These are phyloP conservation scores for Tulasnella sp. DNA, from an alignment of 768 basidiomycete species.

Conservation along the genomic window DNA sequence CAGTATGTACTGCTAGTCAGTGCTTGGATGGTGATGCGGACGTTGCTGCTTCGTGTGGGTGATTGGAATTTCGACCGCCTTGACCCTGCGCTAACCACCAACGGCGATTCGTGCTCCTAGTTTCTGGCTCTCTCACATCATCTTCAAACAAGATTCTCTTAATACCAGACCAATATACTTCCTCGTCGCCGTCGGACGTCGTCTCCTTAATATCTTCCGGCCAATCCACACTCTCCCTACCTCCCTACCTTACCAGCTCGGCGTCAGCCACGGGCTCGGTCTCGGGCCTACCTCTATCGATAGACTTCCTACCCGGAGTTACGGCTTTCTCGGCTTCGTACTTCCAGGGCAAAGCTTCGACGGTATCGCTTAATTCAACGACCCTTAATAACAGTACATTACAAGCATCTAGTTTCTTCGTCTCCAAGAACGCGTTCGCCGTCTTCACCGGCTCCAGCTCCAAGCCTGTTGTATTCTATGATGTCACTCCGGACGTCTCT, in stretches of 20 bases:
- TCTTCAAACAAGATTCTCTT: conserved; percentile 53
- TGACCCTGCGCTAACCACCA: not conserved
- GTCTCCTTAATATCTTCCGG: conserved; percentile 67
- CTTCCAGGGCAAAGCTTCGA: not conserved
- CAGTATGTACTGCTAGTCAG: conserved; percentile 30
- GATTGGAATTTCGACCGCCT: not conserved
- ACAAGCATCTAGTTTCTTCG: conserved; percentile 56
- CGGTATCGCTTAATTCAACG: conserved; percentile 37
- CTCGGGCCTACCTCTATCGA: conserved; percentile 29
- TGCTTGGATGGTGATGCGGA: conserved; percentile 25
- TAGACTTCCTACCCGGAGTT: conserved; percentile 30
- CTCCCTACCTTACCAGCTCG: conserved; percentile 44
- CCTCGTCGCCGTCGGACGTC: conserved; percentile 61
- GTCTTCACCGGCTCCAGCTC: conserved; percentile 55
- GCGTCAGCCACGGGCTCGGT: conserved; percentile 29
- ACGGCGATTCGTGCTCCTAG: conserved; percentile 41
- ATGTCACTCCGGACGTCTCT: conserved; percentile 67
- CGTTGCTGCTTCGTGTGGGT: conserved; percentile 6
- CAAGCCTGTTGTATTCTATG: conserved; percentile 68
- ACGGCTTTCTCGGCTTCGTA: conserved; percentile 19
- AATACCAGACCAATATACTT: conserved; percentile 46
- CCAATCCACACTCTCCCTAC: conserved; percentile 54
- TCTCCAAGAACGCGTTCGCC: conserved; percentile 68
- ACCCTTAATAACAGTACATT: conserved; percentile 50
- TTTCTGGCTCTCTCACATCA: conserved; percentile 57